Base-by-base conservation (phyloP, 495 filamentous ascomycete genomes). In the Bacidia gigantensis region DNA sequence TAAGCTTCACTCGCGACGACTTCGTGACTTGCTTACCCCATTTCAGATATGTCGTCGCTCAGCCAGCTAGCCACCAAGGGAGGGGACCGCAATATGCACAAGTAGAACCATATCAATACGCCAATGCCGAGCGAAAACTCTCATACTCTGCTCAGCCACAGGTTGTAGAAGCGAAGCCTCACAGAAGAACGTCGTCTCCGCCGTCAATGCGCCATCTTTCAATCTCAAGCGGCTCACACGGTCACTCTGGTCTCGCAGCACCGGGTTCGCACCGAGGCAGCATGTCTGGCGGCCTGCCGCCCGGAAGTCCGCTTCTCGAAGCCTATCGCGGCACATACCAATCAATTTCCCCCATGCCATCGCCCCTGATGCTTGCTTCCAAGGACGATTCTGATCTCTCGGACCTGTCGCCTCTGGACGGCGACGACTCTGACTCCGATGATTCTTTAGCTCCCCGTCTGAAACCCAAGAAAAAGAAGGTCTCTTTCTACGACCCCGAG, bases 311-410 rank as follows among this genome's bases (percentile, higher is more conserved):
- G 0, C 72, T 96, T 17, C 75, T 95, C 11, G 92, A 96, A 66
- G 83, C 92, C 1, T 98, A 98, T 67, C 82, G 81, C 53, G 92
- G 92, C 5, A 95, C 89, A 1, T 98, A 93, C 62, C 92, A 98
- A 65, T 85, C 84, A 48, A 87, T 96, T 58, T 94, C 89, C 1
- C 90, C 92, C 1, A 92, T 95, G 87, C 89, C 89, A 0, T 88
- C 86, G 0, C 86, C 90, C 0, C 69, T 82, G 40, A 64, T 74
- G 46, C 63, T 70, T 20, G 65, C 72, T 0, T 58, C 65, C 5
- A 61, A 55, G 11, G 61, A 60, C n/a, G 70, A 75, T 24, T 71
- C 72, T 3, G 72, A 75, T 23, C 64, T 77, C 22, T 76, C 73
- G 1, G 74, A 77, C 53, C 38, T 76, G 2, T 72, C 75, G 26